A percentile compares a stretch with the other conserved stretches of the same genome.
phyloP scores from a whole-genome alignment of 140 eudicot genomes.

The Senecio squalidus region DNA sequence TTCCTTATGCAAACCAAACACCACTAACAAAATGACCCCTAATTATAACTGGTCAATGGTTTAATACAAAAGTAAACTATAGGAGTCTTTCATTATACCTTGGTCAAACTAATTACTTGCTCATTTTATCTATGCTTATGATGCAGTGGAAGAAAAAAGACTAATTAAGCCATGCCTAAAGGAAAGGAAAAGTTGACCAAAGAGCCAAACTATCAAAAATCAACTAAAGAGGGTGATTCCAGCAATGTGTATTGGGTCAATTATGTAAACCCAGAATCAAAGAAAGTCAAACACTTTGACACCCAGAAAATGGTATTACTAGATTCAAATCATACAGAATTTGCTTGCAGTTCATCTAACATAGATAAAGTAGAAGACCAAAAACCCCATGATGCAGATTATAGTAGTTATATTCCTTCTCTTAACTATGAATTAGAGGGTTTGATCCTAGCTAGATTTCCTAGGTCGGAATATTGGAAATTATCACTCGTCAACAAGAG shows the following conservation, averaged over 20 bases:
- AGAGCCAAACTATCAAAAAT: background rate
- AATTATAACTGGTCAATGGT: background rate
- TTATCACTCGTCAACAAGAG: slow-evolving; percentile 45
- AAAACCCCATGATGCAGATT: slow-evolving; percentile 90
- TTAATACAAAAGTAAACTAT: background rate
- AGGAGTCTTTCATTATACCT: background rate
- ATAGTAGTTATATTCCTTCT: slow-evolving; percentile 34
- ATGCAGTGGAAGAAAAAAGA: slow-evolving; percentile 3
- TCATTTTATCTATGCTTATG: background rate
- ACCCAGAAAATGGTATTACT: background rate
- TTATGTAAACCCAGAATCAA: background rate
- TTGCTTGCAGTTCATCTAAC: background rate
- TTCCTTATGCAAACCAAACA: too few species aligned
- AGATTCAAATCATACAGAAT: background rate
- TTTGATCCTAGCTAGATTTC: slow-evolving; percentile 55
- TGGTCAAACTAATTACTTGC: background rate
- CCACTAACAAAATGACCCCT: too few species aligned
- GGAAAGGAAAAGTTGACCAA: slow-evolving; percentile 4
- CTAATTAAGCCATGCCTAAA: background rate
- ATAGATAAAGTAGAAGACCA: background rate
- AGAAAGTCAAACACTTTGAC: slow-evolving; percentile 2
- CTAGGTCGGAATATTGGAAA: slow-evolving; percentile 66
- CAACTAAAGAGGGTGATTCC: background rate
- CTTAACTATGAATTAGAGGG: slow-evolving; percentile 61
- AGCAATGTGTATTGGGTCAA: background rate